phyloP scores from a whole-genome alignment of 2,329 filamentous ascomycete species.

The Paramyrothecium sp. region DNA sequence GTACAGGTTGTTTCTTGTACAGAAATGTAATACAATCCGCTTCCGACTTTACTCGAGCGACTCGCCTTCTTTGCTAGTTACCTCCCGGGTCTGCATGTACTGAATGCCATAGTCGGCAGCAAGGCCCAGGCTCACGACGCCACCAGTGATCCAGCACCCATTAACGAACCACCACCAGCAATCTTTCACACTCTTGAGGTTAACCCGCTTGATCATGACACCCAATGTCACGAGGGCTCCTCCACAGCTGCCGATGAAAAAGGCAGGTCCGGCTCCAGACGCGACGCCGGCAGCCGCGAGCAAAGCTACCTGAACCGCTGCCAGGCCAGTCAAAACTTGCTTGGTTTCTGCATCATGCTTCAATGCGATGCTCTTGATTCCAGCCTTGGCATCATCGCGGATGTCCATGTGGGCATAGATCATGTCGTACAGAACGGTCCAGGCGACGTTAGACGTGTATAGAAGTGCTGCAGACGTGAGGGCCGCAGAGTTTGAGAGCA shows the following conservation, averaged over 20 bases:
- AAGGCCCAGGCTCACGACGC: slow-evolving; percentile 58
- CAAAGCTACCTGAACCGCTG: slow-evolving; percentile 65
- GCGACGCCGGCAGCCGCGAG: slow-evolving; percentile 68
- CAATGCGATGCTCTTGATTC: slow-evolving; percentile 85
- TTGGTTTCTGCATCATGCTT: slow-evolving; percentile 79
- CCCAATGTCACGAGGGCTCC: slow-evolving; percentile 60
- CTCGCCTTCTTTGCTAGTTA: slow-evolving; percentile 2
- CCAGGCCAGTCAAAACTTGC: slow-evolving; percentile 68
- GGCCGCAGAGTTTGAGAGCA: slow-evolving; percentile 63
- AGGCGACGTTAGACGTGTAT: slow-evolving; percentile 77
- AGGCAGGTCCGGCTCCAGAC: slow-evolving; percentile 65
- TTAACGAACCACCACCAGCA: slow-evolving; percentile 80
- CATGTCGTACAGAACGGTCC: slow-evolving; percentile 90
- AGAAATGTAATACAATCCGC: slow-evolving; percentile 17
- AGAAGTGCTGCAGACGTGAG: slow-evolving; percentile 65
- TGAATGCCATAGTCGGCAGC: slow-evolving; percentile 57
- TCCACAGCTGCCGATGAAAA: slow-evolving; percentile 66
- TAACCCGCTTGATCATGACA: slow-evolving; percentile 66
- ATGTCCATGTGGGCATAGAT: slow-evolving; percentile 94
- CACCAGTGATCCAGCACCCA: slow-evolving; percentile 67
- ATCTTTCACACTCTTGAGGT: slow-evolving; percentile 62
- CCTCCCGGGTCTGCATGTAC: slow-evolving; percentile 35
- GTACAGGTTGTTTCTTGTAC: slow-evolving; percentile 9
- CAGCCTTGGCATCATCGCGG: slow-evolving; percentile 79
- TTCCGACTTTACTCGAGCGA: background rate